Percentiles rank a stretch among this genome's conserved stretches.
Conservation (phyloP, 169 alveolate genomes). For the Plasmodium falciparum region DNA sequence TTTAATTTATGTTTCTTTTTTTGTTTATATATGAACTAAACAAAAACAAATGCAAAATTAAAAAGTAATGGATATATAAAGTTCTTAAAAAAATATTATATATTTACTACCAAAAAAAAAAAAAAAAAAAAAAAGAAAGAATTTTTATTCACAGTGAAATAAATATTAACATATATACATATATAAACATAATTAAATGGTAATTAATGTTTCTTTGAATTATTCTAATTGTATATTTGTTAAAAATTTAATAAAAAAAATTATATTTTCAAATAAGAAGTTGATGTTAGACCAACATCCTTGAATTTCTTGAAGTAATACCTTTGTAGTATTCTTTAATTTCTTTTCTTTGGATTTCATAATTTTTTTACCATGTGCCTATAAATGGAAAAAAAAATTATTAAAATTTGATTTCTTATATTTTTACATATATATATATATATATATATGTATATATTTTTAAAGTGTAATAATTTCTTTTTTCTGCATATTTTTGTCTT, state of each 20-base stretch:
- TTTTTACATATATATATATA: not conserved
- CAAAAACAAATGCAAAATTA: not conserved
- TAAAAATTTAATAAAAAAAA: constrained; percentile 75
- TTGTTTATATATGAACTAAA: not conserved
- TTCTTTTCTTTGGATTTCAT: constrained; percentile 48
- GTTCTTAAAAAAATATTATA: not conserved
- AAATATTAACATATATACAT: not conserved
- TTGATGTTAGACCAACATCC: constrained; percentile 63
- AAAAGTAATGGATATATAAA: no score
- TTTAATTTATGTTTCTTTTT: no score
- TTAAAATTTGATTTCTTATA: not conserved
- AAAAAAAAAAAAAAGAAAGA: constrained; percentile 3
- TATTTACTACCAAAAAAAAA: not conserved
- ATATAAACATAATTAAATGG: not conserved
- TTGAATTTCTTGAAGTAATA: constrained; percentile 62
- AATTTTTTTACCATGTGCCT: constrained; percentile 71
- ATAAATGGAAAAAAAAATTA: not conserved
- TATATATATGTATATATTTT: not conserved
- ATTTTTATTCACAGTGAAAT: not conserved
- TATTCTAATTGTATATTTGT: constrained; percentile 75
- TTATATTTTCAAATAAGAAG: constrained; percentile 68
- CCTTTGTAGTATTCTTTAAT: constrained; percentile 33
- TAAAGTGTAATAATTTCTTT: not conserved
- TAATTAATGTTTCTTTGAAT: not conserved
- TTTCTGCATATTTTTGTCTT: not conserved